Percentiles rank a stretch among this genome's conserved stretches.
Evolutionary conservation across 2,329 filamentous ascomycete genomes (phyloP).

Genomic region (Talaromyces islandicus): DNA sequence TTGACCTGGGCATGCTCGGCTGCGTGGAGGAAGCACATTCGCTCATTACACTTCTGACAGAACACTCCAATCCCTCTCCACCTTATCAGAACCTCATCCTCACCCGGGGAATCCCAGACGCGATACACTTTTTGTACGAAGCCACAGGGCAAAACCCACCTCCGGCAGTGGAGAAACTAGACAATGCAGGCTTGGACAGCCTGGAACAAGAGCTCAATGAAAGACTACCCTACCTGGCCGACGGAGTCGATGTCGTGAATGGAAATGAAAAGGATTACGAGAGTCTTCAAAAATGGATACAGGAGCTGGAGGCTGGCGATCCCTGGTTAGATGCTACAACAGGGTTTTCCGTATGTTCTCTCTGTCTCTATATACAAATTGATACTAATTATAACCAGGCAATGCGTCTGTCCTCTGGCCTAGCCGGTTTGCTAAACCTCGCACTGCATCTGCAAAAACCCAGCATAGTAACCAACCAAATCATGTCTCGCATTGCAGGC

Average conservation of each 20-base stretch:
- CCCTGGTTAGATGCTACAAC: background rate
- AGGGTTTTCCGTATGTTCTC: background rate
- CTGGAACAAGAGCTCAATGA: background rate
- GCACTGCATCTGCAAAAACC: constrained; percentile 2
- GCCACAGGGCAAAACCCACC: background rate
- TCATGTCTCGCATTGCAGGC: constrained; percentile 7
- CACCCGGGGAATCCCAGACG: background rate
- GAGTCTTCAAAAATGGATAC: background rate
- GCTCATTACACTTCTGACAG: background rate
- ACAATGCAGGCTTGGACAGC: background rate
- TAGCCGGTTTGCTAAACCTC: constrained; percentile 1
- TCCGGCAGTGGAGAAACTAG: background rate
- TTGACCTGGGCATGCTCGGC: constrained; percentile 7
- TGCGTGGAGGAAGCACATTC: background rate
- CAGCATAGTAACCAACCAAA: background rate
- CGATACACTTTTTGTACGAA: constrained; percentile 1
- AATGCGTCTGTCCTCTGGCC: background rate
- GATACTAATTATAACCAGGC: background rate
- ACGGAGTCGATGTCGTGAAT: background rate
- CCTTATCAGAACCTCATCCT: background rate
- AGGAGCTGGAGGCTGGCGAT: background rate
- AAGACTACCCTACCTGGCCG: background rate
- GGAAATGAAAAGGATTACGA: constrained; percentile 1
- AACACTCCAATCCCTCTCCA: background rate
- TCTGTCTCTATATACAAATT: background rate